Evolutionary conservation across 805 yeast species (phyloP).

Genomic region (Millerago galiae): DNA sequence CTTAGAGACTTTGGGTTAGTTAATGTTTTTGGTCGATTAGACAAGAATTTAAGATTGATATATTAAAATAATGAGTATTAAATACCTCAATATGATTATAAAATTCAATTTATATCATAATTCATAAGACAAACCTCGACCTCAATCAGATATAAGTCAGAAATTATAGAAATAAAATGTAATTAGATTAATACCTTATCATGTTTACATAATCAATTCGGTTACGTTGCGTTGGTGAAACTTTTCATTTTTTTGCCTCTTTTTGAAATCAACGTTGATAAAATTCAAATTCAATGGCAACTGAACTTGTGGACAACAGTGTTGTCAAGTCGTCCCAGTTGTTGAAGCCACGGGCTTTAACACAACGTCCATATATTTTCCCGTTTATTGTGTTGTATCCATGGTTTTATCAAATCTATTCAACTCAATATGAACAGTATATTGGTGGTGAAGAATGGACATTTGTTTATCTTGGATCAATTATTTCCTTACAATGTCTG

Average conservation of each 20-base stretch:
- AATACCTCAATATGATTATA: too few species aligned
- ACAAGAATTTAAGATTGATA: too few species aligned
- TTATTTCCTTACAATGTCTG: conserved; percentile 66
- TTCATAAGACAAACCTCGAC: too few species aligned
- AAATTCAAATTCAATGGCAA: conserved; percentile 3
- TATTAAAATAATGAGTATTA: too few species aligned
- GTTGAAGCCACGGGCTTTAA: conserved; percentile 57
- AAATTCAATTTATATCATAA: too few species aligned
- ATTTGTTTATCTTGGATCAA: conserved; percentile 71
- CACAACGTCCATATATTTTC: conserved; percentile 70
- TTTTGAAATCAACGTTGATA: not conserved
- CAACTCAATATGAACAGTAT: conserved; percentile 65
- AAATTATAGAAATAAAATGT: too few species aligned
- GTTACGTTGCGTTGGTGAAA: not conserved
- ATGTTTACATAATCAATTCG: too few species aligned
- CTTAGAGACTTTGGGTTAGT: too few species aligned
- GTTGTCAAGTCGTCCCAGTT: conserved; percentile 67
- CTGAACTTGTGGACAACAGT: conserved; percentile 58
- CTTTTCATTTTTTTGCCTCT: not conserved
- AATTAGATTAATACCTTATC: too few species aligned
- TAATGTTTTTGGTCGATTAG: too few species aligned
- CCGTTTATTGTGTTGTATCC: conserved; percentile 82
- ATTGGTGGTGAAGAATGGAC: conserved; percentile 96
- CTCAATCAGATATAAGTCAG: too few species aligned
- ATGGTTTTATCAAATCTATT: conserved; percentile 56